Percentiles rank a stretch among this genome's conserved stretches.
Evolutionary conservation across 2,329 filamentous ascomycete genomes (phyloP).

Genomic region (Fusarium caatingaense): DNA sequence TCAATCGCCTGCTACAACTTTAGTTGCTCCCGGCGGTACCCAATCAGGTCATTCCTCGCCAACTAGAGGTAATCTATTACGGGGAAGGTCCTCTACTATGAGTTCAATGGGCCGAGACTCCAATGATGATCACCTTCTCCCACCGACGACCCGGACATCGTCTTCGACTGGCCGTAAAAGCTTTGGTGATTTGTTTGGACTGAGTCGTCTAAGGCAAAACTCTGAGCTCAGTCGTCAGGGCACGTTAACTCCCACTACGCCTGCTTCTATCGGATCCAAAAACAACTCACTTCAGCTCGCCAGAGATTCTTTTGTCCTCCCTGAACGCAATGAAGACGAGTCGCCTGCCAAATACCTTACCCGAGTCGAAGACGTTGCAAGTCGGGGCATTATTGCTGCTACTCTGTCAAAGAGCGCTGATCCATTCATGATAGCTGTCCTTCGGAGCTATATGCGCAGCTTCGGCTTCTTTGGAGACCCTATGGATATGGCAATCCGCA

Average conservation of each 20-base stretch:
- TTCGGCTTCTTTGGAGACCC: slow-evolving; percentile 97
- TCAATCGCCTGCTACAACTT: slow-evolving; percentile 60
- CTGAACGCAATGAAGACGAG: slow-evolving; percentile 86
- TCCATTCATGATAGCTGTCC: slow-evolving; percentile 81
- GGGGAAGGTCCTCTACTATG: slow-evolving; percentile 89
- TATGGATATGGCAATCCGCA: slow-evolving; percentile 97
- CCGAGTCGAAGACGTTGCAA: slow-evolving; percentile 82
- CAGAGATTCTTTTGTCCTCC: slow-evolving; percentile 76
- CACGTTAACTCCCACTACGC: slow-evolving; percentile 75
- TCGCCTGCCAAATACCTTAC: slow-evolving; percentile 90
- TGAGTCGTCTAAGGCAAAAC: slow-evolving; percentile 83
- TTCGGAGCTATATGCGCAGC: slow-evolving; percentile 94
- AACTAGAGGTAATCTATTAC: slow-evolving; percentile 68
- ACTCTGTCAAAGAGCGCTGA: slow-evolving; percentile 89
- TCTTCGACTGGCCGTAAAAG: slow-evolving; percentile 93
- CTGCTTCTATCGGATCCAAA: slow-evolving; percentile 78
- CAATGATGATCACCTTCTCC: slow-evolving; percentile 75
- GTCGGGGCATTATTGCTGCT: slow-evolving; percentile 84
- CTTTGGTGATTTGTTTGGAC: slow-evolving; percentile 86
- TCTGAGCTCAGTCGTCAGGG: slow-evolving; percentile 79
- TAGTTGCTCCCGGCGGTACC: slow-evolving; percentile 56
- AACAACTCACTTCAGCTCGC: slow-evolving; percentile 84
- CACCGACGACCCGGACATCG: slow-evolving; percentile 78
- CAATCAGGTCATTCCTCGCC: slow-evolving; percentile 76
- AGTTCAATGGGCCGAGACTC: slow-evolving; percentile 82